phyloP scores from a whole-genome alignment of 1,139 yeast species.

The Wickerhamomyces sp. region DNA sequence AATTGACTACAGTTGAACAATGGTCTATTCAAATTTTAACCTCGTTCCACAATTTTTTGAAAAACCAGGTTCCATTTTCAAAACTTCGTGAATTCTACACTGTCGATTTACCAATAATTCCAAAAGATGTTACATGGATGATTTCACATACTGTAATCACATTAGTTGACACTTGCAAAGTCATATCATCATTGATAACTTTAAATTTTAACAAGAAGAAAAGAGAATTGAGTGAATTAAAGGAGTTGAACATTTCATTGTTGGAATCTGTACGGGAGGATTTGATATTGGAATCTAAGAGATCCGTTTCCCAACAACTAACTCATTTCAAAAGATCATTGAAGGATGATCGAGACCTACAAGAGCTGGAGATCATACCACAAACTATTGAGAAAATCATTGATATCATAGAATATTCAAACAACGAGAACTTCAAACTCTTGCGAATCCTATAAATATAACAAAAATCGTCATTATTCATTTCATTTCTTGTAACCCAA shows the following conservation, averaged over 20 bases:
- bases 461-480: neutral
- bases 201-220: constrained; percentile 1
- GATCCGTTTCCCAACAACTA: neutral
- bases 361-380: constrained; percentile 4
- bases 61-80: constrained; percentile 2
- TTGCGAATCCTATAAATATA: constrained; percentile 9
- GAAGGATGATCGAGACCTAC: constrained; percentile 1
- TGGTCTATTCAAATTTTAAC: constrained; percentile 28
- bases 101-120: constrained; percentile 8
- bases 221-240: constrained; percentile 9
- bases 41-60: constrained; percentile 15
- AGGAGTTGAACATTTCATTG: constrained; percentile 7
- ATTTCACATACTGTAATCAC: constrained; percentile 13
- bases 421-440: constrained; percentile 10
- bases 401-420: constrained; percentile 9
- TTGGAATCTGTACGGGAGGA: constrained; percentile 12
- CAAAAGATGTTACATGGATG: constrained; percentile 15
- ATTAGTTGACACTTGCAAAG: constrained; percentile 16
- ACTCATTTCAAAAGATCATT: constrained; percentile 3
- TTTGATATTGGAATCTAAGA: constrained; percentile 3
- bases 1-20: constrained; percentile 28
- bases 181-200: constrained; percentile 10
- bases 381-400: constrained; percentile 4
- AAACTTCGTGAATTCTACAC: constrained; percentile 2
- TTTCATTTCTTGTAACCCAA: constrained; percentile 31